Conservation (phyloP, 106 monocot genomes). For the Dendrobium catenatum region DNA sequence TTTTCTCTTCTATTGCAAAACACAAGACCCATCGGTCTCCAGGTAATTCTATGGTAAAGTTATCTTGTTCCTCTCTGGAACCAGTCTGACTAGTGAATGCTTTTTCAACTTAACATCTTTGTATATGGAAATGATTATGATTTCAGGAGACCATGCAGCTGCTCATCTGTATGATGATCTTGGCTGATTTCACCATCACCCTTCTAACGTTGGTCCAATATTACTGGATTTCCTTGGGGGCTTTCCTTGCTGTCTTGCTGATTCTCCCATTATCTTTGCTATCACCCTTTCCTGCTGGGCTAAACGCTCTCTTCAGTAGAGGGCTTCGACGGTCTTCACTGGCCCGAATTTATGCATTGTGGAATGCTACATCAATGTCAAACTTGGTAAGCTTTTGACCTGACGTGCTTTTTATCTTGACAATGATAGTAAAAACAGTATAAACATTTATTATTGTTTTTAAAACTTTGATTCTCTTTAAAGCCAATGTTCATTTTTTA, state of each 20-base stretch:
- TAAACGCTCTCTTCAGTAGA: slow-evolving; percentile 88
- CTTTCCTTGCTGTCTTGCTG: slow-evolving; percentile 74
- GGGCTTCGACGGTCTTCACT: slow-evolving; percentile 74
- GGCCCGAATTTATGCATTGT: slow-evolving; percentile 88
- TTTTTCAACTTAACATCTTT: not conserved
- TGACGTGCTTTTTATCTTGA: not conserved
- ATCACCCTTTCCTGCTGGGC: slow-evolving; percentile 78
- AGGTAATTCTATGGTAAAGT: slow-evolving; percentile 35
- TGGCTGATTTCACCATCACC: slow-evolving; percentile 72
- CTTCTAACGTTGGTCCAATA: slow-evolving; percentile 68
- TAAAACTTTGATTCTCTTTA: not conserved
- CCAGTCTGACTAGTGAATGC: not conserved
- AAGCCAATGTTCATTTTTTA: not conserved
- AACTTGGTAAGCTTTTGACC: slow-evolving; percentile 59
- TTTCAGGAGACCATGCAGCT: slow-evolving; percentile 80
- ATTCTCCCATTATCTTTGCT: slow-evolving; percentile 79
- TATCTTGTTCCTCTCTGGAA: not conserved
- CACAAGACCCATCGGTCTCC: slow-evolving; percentile 60
- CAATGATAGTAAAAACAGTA: not conserved
- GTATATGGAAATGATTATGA: not conserved
- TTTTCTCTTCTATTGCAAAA: slow-evolving; percentile 77
- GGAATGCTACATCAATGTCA: slow-evolving; percentile 77
- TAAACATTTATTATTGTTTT: not conserved
- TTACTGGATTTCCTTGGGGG: slow-evolving; percentile 87
- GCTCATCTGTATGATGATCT: slow-evolving; percentile 56